phyloP scores from a whole-genome alignment of 306 rosid species.

The Quercus suber region DNA sequence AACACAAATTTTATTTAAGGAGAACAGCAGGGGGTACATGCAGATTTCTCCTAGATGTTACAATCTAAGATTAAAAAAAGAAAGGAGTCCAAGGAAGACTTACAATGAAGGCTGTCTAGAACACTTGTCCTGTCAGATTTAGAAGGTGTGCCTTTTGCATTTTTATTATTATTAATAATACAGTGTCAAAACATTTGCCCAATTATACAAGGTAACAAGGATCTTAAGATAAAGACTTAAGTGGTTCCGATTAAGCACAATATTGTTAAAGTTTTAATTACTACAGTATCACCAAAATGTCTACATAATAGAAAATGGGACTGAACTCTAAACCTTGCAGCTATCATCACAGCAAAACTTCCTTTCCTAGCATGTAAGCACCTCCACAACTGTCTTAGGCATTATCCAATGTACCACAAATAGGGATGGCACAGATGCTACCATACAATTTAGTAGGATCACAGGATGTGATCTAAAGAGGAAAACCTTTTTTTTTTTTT shows the following conservation, averaged over 20 bases:
- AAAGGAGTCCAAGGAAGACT: background rate
- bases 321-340: too few species aligned
- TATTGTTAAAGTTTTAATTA: too few species aligned
- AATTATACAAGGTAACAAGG: background rate
- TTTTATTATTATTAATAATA: background rate
- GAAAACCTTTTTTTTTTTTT: too few species aligned
- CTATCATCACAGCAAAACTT: too few species aligned
- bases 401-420: too few species aligned
- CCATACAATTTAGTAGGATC: too few species aligned
- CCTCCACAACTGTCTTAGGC: too few species aligned
- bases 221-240: background rate
- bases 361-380: too few species aligned
- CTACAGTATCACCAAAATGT: too few species aligned
- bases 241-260: background rate
- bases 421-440: too few species aligned
- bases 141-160: background rate
- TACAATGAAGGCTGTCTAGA: background rate
- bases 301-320: too few species aligned
- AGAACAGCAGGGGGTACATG: background rate
- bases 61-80: background rate
- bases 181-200: background rate
- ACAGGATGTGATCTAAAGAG: too few species aligned
- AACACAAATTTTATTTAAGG: background rate
- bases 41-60: background rate
- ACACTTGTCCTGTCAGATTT: background rate